Conservation (phyloP, 1,139 yeast genomes). For the Lodderomyces elongisporus region DNA sequence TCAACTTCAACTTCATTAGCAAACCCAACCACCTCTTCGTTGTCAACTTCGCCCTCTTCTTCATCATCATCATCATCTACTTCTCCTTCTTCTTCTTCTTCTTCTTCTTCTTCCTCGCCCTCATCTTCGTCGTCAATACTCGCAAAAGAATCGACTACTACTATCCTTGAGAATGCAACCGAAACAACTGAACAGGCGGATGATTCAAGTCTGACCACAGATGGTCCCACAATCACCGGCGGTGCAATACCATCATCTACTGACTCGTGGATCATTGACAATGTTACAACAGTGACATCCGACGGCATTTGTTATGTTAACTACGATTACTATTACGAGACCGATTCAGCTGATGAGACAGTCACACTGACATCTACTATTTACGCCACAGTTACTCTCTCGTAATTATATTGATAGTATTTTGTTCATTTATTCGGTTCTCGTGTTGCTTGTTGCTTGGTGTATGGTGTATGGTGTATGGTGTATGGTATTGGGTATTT, state of each 20-base stretch:
- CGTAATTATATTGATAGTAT: not conserved
- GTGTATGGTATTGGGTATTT: too few relatives aligned
- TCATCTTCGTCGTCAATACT: not conserved
- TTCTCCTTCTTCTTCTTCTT: not conserved
- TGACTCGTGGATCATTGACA: constrained; percentile 34
- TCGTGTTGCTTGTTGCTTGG: too few relatives aligned
- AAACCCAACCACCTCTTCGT: constrained; percentile 1
- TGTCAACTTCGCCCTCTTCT: not conserved
- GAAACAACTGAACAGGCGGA: constrained; percentile 3
- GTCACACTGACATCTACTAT: constrained; percentile 39
- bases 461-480: too few relatives aligned
- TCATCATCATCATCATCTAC: not conserved
- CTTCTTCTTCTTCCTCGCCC: not conserved
- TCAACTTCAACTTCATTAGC: constrained; percentile 2
- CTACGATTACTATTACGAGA: constrained; percentile 38
- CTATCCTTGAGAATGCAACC: not conserved
- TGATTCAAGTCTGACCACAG: constrained; percentile 15
- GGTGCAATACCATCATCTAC: constrained; percentile 32
- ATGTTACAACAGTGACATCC: constrained; percentile 29
- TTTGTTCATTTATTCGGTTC: not conserved
- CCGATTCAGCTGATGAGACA: constrained; percentile 25
- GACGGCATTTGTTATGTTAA: constrained; percentile 37
- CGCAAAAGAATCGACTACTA: not conserved
- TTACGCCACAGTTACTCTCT: constrained; percentile 31
- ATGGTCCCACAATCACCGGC: constrained; percentile 26